Evolutionary conservation across 768 basidiomycete genomes (phyloP), one percentile per base, ranked within the genome.

Genomic region (Xerocomellus dryophilus): DNA sequence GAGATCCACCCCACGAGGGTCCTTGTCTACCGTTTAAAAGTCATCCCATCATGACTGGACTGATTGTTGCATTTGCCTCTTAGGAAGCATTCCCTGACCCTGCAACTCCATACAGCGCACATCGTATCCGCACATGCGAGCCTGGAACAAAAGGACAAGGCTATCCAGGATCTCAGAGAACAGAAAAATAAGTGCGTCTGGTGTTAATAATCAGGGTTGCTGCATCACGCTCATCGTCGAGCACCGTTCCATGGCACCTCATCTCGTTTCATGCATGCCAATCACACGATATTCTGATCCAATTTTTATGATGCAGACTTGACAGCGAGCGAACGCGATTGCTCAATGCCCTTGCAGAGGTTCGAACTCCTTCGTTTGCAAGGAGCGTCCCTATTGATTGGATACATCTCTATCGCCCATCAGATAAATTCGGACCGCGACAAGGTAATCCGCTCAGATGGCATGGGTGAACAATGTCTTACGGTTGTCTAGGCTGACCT

Each of bases 101-200:
- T 93, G 40, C 90, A 93, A 68, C 73, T 93, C 34, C 91, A 93
- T 60, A 93, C 91, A 10, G 90, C 91, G 10, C 89, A 93, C 66
- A 90, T 93, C 40, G 74, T 93, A 3, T 90, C 90, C 8, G 89
- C 89, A 7, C 90, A 93, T 66, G 83, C 88, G 2, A 80, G 84
- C 29, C 74, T 93, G 5, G 88, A 91, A 56, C 82, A 86, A 66
- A 91, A 90, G 67, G 80, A 80, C 57, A 88, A 83, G 59, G 80
- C 86, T 8, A 82, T 93, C 15, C 86, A 92, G 71, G 90, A 92
- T 65, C 74, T 93, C 42, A 81, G 81, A 50, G 90, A 90, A 68
- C 90, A 93, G 73, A 86, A 86, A 70, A 90, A 92, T 68, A 86
- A 88, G 90, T 90, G 65, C 42, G 82, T 73, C 17, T 27, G 47